Percentiles rank a stretch among this genome's conserved stretches.
Evolutionary conservation across 2,329 filamentous ascomycete species (phyloP).

Genomic region (Colletotrichum eremochloae): DNA sequence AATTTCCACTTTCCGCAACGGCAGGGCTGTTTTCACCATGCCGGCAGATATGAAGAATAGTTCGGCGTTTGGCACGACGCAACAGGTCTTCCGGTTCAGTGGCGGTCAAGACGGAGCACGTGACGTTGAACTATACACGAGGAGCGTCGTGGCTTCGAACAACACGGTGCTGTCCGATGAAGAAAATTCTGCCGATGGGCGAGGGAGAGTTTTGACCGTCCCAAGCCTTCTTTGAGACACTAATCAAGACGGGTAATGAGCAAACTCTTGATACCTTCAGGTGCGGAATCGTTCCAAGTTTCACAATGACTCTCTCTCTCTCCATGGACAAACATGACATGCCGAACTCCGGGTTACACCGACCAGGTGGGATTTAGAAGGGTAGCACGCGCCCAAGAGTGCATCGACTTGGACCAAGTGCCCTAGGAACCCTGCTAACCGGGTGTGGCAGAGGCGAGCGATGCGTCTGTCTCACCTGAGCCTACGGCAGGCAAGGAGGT

Average conservation of each 20-base stretch:
- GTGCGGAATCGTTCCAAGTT: slow-evolving; percentile 12
- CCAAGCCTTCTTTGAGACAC: slow-evolving; percentile 1
- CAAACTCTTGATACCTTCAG: slow-evolving; percentile 7
- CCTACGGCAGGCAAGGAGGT: slow-evolving; percentile 16
- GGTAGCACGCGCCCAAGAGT: not conserved
- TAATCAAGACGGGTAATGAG: slow-evolving; percentile 24
- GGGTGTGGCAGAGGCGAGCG: slow-evolving; percentile 11
- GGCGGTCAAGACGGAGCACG: slow-evolving; percentile 51
- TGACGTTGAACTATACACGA: slow-evolving; percentile 64
- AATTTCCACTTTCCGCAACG: slow-evolving; percentile 67
- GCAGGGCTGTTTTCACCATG: slow-evolving; percentile 68
- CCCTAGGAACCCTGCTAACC: slow-evolving; percentile 16
- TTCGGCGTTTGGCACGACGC: slow-evolving; percentile 67
- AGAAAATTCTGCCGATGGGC: slow-evolving; percentile 53
- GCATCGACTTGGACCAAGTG: slow-evolving; percentile 20
- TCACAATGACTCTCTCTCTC: slow-evolving; percentile 11
- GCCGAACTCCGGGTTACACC: slow-evolving; percentile 36
- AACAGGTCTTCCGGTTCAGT: slow-evolving; percentile 69
- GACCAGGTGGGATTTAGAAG: slow-evolving; percentile 18
- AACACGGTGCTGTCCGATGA: slow-evolving; percentile 64
- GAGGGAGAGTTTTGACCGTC: slow-evolving; percentile 18
- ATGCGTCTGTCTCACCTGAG: slow-evolving; percentile 27
- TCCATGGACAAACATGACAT: slow-evolving; percentile 29
- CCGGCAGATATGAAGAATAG: slow-evolving; percentile 59
- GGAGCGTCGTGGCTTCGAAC: slow-evolving; percentile 69